Percentiles rank a stretch among this genome's conserved stretches.
Evolutionary conservation across 2,329 filamentous ascomycete genomes (phyloP).

Genomic region (Epichloe amarillans): DNA sequence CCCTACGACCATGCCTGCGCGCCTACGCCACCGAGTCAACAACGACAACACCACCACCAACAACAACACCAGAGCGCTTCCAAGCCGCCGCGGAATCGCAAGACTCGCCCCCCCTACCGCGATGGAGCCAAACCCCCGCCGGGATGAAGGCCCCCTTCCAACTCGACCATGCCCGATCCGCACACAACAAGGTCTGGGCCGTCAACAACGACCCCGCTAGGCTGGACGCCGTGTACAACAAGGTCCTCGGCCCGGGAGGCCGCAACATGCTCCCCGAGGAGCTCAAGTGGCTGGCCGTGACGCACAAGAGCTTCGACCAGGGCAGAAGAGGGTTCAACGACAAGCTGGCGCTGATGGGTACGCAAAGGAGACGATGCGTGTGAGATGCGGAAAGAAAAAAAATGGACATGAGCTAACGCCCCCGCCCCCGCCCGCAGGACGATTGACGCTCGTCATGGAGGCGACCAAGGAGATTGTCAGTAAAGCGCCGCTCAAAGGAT

Average conservation of each 20-base stretch:
- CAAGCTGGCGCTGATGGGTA: constrained; percentile 78
- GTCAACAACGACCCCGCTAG: constrained; percentile 64
- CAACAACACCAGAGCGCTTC: constrained; percentile 14
- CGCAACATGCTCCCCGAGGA: constrained; percentile 75
- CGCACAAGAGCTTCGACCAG: constrained; percentile 97
- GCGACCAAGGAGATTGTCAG: constrained; percentile 25
- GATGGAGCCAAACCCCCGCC: constrained; percentile 59
- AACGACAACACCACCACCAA: constrained; percentile 7
- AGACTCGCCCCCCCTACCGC: constrained; percentile 25
- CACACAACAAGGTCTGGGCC: constrained; percentile 39
- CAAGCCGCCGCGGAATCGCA: constrained; percentile 7
- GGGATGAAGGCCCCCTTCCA: constrained; percentile 58
- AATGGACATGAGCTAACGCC: neutral
- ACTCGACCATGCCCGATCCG: constrained; percentile 43
- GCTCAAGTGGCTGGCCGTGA: constrained; percentile 91
- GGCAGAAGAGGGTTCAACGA: constrained; percentile 91
- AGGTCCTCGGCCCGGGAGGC: constrained; percentile 60
- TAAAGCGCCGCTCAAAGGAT: constrained; percentile 15
- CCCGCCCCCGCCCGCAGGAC: constrained; percentile 12
- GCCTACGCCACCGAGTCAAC: constrained; percentile 17
- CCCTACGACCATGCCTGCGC: constrained; percentile 14
- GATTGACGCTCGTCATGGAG: constrained; percentile 25
- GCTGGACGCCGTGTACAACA: constrained; percentile 66
- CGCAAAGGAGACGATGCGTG: constrained; percentile 6
- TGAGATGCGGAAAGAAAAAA: neutral